A percentile compares a stretch with the other conserved stretches of the same genome.
Conservation (phyloP, 2,329 filamentous ascomycete genomes). For the Colletotrichum orbiculare region DNA sequence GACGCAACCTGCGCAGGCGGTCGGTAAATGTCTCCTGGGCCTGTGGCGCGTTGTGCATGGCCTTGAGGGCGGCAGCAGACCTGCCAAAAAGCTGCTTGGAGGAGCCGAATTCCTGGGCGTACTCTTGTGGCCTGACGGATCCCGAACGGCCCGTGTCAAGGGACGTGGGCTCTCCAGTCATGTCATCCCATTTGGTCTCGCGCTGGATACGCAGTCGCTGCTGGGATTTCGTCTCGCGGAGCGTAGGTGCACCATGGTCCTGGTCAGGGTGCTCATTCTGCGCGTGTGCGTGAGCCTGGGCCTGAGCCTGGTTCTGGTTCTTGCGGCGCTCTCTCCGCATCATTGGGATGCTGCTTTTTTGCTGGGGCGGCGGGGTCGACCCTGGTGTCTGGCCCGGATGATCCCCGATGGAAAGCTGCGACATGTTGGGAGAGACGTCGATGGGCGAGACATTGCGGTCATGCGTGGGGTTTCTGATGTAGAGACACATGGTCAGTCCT, state of each 20-base stretch:
- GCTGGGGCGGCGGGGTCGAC: conserved; percentile 40
- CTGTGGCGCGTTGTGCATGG: conserved; percentile 37
- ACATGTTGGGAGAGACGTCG: conserved; percentile 55
- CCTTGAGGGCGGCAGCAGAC: conserved; percentile 40
- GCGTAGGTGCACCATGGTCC: conserved; percentile 38
- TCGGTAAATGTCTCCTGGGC: conserved; percentile 53
- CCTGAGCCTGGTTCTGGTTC: conserved; percentile 51
- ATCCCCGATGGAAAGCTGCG: conserved; percentile 41
- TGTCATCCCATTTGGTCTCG: conserved; percentile 71
- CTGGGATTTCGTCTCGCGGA: conserved; percentile 53
- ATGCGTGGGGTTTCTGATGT: conserved; percentile 17
- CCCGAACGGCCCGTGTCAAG: conserved; percentile 64
- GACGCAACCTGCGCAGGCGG: conserved; percentile 56
- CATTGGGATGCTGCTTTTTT: conserved; percentile 59
- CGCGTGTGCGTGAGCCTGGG: conserved; percentile 32
- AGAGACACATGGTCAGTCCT: conserved; percentile 37
- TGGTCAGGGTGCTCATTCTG: conserved; percentile 53
- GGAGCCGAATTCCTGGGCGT: conserved; percentile 50
- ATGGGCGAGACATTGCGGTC: conserved; percentile 63
- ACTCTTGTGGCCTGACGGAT: conserved; percentile 66
- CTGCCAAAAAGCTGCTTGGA: conserved; percentile 36
- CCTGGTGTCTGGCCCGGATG: conserved; percentile 32
- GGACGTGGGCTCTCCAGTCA: conserved; percentile 73
- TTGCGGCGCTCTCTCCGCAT: conserved; percentile 63
- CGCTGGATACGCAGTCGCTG: conserved; percentile 46